Evolutionary conservation across 2,329 filamentous ascomycete genomes (phyloP).

Genomic region (Penicillium sp.): DNA sequence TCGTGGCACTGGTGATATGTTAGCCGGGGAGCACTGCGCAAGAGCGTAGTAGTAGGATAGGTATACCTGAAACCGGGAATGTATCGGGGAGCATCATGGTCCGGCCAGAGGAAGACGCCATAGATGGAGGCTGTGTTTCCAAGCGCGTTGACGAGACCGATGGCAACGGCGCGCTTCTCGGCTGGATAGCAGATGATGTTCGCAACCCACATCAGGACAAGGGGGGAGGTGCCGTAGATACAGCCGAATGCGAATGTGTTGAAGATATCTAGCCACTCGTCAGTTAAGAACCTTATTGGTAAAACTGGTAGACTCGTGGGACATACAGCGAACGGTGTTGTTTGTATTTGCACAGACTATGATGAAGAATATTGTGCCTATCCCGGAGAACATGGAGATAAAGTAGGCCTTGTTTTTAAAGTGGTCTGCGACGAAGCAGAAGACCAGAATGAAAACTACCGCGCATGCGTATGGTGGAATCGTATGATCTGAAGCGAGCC

Average conservation of each 20-base stretch:
- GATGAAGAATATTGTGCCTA: slow-evolving; percentile 31
- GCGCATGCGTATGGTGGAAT: slow-evolving; percentile 32
- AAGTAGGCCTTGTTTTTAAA: slow-evolving; percentile 33
- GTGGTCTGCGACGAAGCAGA: slow-evolving; percentile 30
- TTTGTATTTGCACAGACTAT: slow-evolving; percentile 26
- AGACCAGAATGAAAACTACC: slow-evolving; percentile 29
- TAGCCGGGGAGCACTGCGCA: background rate
- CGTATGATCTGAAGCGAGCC: slow-evolving; percentile 18
- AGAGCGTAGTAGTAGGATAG: too few species aligned
- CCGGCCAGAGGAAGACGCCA: slow-evolving; percentile 8
- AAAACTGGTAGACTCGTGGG: background rate
- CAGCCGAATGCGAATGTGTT: slow-evolving; percentile 33
- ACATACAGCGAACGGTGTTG: background rate
- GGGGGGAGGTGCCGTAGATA: slow-evolving; percentile 32
- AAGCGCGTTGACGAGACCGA: slow-evolving; percentile 3
- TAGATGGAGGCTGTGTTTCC: slow-evolving; percentile 8
- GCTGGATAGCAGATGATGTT: slow-evolving; percentile 5
- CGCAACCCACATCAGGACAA: slow-evolving; percentile 18
- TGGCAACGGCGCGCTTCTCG: slow-evolving; percentile 1
- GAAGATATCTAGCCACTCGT: slow-evolving; percentile 3
- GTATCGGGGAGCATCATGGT: slow-evolving; percentile 47
- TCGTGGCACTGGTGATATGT: background rate
- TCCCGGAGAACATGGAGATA: slow-evolving; percentile 27
- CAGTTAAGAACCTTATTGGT: background rate
- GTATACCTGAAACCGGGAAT: slow-evolving; percentile 38